These are phyloP conservation scores for Cucumis cinereus DNA, from an alignment of 306 rosid species.

Conservation along the genomic window DNA sequence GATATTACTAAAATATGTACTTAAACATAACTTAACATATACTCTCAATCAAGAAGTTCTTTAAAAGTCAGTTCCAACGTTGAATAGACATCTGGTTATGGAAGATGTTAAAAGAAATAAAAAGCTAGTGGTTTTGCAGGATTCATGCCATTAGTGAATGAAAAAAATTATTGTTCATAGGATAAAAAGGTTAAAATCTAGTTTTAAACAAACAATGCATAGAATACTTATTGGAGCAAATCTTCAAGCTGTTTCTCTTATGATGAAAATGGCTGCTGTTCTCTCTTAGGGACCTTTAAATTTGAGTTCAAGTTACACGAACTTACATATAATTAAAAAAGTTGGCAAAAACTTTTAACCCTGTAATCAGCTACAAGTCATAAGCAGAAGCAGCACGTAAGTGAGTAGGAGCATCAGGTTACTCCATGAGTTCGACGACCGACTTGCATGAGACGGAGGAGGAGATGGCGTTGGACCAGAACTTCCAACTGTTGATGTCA, in stretches of 20 bases:
- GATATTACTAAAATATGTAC: no score
- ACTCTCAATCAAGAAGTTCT: no score
- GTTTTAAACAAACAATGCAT: background rate
- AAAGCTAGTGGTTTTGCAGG: no score
- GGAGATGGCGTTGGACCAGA: slow-evolving; percentile 19
- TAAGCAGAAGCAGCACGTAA: slow-evolving; percentile 16
- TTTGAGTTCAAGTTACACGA: background rate
- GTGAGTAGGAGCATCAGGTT: slow-evolving; percentile 12
- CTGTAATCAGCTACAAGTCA: background rate
- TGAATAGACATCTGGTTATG: no score
- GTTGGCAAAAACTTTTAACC: background rate
- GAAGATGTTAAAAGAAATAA: no score
- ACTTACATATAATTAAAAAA: background rate
- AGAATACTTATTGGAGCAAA: background rate
- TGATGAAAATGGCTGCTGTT: background rate
- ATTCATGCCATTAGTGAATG: background rate
- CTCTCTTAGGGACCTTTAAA: background rate
- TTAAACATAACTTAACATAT: no score
- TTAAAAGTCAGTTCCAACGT: no score
- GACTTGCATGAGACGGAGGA: slow-evolving; percentile 21
- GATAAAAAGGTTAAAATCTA: background rate
- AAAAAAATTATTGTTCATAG: background rate
- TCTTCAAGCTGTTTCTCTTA: background rate
- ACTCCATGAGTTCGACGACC: slow-evolving; percentile 11
- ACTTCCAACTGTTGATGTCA: slow-evolving; percentile 18